Evolutionary conservation across 495 filamentous ascomycete species (phyloP).

Genomic region (Penicillium canescens): DNA sequence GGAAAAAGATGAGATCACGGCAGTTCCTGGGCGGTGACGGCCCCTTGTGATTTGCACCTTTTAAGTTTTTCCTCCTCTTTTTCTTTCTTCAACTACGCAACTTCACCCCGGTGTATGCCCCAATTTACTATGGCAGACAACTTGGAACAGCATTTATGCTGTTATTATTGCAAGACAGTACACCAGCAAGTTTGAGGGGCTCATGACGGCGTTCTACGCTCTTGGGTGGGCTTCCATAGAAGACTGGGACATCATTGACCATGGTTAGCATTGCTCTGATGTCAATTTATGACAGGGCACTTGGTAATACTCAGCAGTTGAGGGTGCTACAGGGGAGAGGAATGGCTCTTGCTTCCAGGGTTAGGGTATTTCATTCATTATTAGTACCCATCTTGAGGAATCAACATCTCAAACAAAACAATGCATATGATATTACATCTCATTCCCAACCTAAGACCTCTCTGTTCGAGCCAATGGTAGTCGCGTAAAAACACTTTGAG

Average conservation of each 20-base stretch:
- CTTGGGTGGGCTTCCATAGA: slow-evolving; percentile 53
- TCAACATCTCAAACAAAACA: no score
- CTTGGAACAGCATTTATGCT: slow-evolving; percentile 26
- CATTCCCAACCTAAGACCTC: no score
- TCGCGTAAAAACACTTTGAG: slow-evolving; percentile 37
- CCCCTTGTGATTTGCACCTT: neutral
- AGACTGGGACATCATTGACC: slow-evolving; percentile 38
- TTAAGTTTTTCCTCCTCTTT: slow-evolving; percentile 11
- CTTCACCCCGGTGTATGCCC: slow-evolving; percentile 34
- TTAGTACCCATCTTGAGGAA: no score
- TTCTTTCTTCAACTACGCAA: slow-evolving; percentile 33
- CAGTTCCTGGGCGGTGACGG: slow-evolving; percentile 20
- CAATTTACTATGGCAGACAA: slow-evolving; percentile 26
- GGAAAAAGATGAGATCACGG: slow-evolving; percentile 18
- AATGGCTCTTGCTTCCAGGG: no score
- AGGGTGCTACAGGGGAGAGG: no score
- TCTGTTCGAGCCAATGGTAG: slow-evolving; percentile 20
- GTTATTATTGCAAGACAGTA: slow-evolving; percentile 40
- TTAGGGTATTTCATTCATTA: neutral
- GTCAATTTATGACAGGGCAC: slow-evolving; percentile 1
- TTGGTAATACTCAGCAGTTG: neutral
- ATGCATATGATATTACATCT: no score
- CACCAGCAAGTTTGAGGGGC: slow-evolving; percentile 53
- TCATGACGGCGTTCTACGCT: slow-evolving; percentile 32
- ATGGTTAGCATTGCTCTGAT: slow-evolving; percentile 10